Conservation (phyloP, 441 rosid genomes). For the Metrosideros polymorpha region DNA sequence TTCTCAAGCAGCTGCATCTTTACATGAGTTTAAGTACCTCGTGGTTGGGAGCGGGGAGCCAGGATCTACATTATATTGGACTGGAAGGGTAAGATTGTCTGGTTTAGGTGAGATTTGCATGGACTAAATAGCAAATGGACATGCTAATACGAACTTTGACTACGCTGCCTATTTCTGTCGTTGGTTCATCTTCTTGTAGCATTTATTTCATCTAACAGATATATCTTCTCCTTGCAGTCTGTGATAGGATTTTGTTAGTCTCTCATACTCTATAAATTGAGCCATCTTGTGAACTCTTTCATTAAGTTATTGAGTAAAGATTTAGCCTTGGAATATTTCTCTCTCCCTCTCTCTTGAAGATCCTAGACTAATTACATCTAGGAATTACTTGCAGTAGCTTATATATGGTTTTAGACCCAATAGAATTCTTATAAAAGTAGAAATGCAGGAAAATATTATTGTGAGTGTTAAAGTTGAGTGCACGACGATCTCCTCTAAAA, state of each 20-base stretch:
- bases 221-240: not conserved
- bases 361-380: not conserved
- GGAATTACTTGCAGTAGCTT: not conserved
- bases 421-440: not conserved
- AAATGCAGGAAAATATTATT: not conserved
- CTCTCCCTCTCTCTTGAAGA: not conserved
- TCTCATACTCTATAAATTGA: not conserved
- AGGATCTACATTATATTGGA: constrained; percentile 52
- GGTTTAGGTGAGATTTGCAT: not conserved
- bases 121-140: not conserved
- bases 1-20: constrained; percentile 85
- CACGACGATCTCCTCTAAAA: not conserved
- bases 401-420: not conserved
- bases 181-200: not conserved
- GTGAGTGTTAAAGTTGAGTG: not conserved
- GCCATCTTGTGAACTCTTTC: not conserved
- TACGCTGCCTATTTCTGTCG: not conserved
- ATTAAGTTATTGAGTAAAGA: not conserved
- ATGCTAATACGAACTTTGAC: not conserved
- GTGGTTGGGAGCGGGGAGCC: constrained; percentile 38
- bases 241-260: not conserved
- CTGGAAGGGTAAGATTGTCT: constrained; percentile 58
- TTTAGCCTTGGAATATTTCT: not conserved
- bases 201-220: not conserved
- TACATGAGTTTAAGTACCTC: constrained; percentile 81